Evolutionary conservation across 768 basidiomycete genomes (phyloP).

Genomic region (Panaeolus papilionaceus): DNA sequence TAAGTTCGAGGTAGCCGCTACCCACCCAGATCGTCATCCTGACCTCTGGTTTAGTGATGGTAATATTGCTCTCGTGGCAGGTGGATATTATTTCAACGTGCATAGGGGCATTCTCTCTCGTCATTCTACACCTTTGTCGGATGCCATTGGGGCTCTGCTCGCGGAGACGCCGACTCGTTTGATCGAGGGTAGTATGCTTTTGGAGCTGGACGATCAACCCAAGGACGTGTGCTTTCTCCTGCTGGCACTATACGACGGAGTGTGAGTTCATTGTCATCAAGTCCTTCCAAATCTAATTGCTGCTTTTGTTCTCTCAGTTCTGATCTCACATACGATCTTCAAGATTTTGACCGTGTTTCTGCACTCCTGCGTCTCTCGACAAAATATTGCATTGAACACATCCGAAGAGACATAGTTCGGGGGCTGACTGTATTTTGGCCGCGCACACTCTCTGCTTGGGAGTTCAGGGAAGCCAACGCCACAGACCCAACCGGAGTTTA

Average conservation of each 20-base stretch:
- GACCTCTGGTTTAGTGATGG: slow-evolving; percentile 73
- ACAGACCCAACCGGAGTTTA: slow-evolving; percentile 58
- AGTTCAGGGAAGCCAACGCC: slow-evolving; percentile 64
- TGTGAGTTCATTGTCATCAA: slow-evolving; percentile 47
- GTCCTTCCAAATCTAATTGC: background rate
- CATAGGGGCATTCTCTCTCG: slow-evolving; percentile 70
- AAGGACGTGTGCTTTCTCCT: slow-evolving; percentile 66
- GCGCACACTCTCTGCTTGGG: slow-evolving; percentile 66
- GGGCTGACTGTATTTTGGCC: slow-evolving; percentile 65
- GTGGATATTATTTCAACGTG: slow-evolving; percentile 66
- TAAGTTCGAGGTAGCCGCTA: slow-evolving; percentile 21
- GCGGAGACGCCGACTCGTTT: slow-evolving; percentile 24
- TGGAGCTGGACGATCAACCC: slow-evolving; percentile 60
- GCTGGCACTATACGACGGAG: slow-evolving; percentile 72
- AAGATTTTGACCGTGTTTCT: slow-evolving; percentile 59
- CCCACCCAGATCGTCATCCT: slow-evolving; percentile 43
- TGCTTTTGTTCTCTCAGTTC: slow-evolving; percentile 36
- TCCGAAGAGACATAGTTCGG: slow-evolving; percentile 63
- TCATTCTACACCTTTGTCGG: slow-evolving; percentile 60
- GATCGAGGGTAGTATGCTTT: slow-evolving; percentile 65
- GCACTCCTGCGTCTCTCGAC: slow-evolving; percentile 68
- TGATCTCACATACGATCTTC: slow-evolving; percentile 49
- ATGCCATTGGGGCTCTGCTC: slow-evolving; percentile 44
- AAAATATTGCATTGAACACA: slow-evolving; percentile 63
- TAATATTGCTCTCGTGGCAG: slow-evolving; percentile 64